These are phyloP conservation scores for Auricularia cornea DNA, from an alignment of 768 basidiomycete species.

Conservation along the genomic window DNA sequence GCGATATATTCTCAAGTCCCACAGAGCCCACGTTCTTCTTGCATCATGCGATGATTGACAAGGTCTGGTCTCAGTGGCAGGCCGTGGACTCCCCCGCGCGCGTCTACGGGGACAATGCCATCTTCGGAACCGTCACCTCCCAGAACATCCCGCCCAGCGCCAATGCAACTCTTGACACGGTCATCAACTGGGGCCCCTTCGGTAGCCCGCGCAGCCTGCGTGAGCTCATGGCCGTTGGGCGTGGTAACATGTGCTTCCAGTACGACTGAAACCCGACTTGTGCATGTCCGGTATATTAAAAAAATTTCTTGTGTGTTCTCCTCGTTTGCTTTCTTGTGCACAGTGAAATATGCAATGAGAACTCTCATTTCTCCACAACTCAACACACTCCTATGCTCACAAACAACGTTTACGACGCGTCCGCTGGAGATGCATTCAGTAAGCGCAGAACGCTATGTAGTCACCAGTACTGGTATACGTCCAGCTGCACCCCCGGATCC, in stretches of 20 bases:
- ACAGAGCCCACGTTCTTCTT: background rate
- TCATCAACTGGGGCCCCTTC: background rate
- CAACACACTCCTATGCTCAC: too few relatives aligned
- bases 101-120: background rate
- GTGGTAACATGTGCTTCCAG: background rate
- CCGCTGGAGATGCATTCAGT: too few relatives aligned
- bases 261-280: too few relatives aligned
- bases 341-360: too few relatives aligned
- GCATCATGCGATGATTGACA: background rate
- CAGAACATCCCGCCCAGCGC: background rate
- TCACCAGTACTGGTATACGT: too few relatives aligned
- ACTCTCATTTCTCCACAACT: too few relatives aligned
- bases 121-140: background rate
- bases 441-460: too few relatives aligned
- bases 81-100: background rate
- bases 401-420: too few relatives aligned
- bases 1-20: background rate
- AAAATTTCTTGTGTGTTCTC: too few relatives aligned
- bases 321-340: too few relatives aligned
- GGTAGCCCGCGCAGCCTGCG: background rate
- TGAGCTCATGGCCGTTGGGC: background rate
- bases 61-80: background rate
- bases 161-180: background rate
- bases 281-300: too few relatives aligned
- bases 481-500: too few relatives aligned